These are phyloP conservation scores for Pouteria campechiana DNA, from an alignment of 179 eudicot species.

Conservation along the genomic window DNA sequence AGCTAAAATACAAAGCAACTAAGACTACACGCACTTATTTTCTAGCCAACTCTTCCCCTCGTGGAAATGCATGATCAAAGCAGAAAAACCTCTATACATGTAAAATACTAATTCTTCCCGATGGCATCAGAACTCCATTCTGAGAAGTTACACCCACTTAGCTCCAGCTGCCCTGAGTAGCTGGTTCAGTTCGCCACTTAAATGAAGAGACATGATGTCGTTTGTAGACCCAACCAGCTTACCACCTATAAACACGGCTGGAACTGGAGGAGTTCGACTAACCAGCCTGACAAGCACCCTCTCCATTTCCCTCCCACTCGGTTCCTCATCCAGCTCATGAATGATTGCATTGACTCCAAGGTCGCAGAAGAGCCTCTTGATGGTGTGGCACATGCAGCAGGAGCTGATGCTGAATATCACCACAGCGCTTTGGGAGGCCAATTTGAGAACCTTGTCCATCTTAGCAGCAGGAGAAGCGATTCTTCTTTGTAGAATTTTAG, in stretches of 20 bases:
- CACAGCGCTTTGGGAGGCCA: constrained; percentile 41
- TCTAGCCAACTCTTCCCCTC: too few relatives aligned
- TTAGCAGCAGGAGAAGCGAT: too few relatives aligned
- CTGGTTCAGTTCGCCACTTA: constrained; percentile 34
- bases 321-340: constrained; percentile 44
- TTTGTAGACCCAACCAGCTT: constrained; percentile 32
- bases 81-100: too few relatives aligned
- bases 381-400: constrained; percentile 55
- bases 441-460: constrained; percentile 44
- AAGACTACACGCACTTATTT: too few relatives aligned
- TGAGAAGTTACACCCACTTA: constrained; percentile 33
- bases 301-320: constrained; percentile 53
- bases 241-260: constrained; percentile 49
- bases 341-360: constrained; percentile 58
- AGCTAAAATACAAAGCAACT: too few relatives aligned
- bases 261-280: constrained; percentile 40
- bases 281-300: constrained; percentile 32
- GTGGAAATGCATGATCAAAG: too few relatives aligned
- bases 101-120: too few relatives aligned
- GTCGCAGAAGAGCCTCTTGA: constrained; percentile 37
- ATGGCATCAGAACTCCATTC: too few relatives aligned
- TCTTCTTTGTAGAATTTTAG: too few relatives aligned
- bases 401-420: constrained; percentile 71
- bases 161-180: constrained; percentile 36
- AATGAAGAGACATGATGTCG: constrained; percentile 35